phyloP scores from a whole-genome alignment of 23 red algal genomes.

The Gracilaria gracilis region DNA sequence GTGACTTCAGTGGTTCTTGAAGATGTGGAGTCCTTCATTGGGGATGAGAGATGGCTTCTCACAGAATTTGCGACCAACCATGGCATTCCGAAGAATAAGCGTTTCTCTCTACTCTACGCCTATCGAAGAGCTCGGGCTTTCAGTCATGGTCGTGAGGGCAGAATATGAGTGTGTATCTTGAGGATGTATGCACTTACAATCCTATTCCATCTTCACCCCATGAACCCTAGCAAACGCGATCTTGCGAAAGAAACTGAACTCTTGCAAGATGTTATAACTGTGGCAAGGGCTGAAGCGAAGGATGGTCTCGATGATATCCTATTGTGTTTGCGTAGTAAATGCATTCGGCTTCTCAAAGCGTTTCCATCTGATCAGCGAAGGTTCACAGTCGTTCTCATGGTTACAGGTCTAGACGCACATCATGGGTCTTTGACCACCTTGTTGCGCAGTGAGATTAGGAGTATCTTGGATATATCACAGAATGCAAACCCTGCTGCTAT shows the following conservation, averaged over 20 bases:
- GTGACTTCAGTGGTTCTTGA: conserved; percentile 39
- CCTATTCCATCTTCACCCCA: conserved; percentile 62
- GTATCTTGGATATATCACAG: neutral
- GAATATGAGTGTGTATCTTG: conserved; percentile 40
- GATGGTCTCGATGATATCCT: conserved; percentile 78
- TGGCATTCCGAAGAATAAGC: conserved; percentile 56
- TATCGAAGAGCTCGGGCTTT: conserved; percentile 62
- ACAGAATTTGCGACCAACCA: conserved; percentile 47
- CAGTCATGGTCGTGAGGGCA: conserved; percentile 40
- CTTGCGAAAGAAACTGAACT: conserved; percentile 70
- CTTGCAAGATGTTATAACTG: conserved; percentile 52
- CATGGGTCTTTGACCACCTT: conserved; percentile 69
- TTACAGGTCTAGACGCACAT: conserved; percentile 50
- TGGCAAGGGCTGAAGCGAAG: conserved; percentile 44
- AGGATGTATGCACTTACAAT: conserved; percentile 71
- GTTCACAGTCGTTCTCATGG: conserved; percentile 20
- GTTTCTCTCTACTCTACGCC: conserved; percentile 53
- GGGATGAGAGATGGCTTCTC: conserved; percentile 64
- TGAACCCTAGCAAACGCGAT: conserved; percentile 23
- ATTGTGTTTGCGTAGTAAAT: conserved; percentile 65
- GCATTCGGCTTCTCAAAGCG: conserved; percentile 69
- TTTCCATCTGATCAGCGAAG: conserved; percentile 45
- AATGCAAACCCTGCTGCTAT: neutral
- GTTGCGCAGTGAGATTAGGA: conserved; percentile 60
- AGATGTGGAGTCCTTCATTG: conserved; percentile 23